phyloP scores from a whole-genome alignment of 2,329 filamentous ascomycete species.

The Aspergillus japonicus region DNA sequence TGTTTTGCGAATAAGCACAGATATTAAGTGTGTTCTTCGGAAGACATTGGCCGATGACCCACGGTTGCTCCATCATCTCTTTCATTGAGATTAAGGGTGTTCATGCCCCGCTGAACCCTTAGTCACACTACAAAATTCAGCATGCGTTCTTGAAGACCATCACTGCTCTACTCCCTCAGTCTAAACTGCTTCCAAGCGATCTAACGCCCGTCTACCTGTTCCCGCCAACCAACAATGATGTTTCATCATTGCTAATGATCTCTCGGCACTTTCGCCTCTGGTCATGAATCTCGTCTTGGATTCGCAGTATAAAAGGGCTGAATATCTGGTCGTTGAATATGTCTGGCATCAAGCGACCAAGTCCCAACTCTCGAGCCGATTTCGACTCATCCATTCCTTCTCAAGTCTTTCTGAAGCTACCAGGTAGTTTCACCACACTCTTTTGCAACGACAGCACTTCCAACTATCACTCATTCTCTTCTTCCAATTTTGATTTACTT shows the following conservation, averaged over 20 bases:
- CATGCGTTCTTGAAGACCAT: no score
- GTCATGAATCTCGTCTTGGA: no score
- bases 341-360: background rate
- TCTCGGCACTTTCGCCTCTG: background rate
- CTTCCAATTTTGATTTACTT: background rate
- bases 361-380: background rate
- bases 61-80: no score
- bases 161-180: no score
- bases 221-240: background rate
- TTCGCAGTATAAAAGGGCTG: background rate
- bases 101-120: no score
- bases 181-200: background rate
- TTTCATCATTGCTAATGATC: background rate
- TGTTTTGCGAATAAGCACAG: no score
- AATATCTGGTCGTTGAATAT: background rate
- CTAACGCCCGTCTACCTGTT: background rate
- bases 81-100: no score
- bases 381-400: constrained; percentile 5
- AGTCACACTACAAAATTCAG: no score
- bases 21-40: no score
- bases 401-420: background rate
- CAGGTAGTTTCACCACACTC: constrained; percentile 3
- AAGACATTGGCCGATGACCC: no score
- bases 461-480: background rate
- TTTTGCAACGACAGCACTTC: background rate